These are phyloP conservation scores for Globisporangium middletonii DNA, from an alignment of 352 stramenopile genomes.

Conservation along the genomic window DNA sequence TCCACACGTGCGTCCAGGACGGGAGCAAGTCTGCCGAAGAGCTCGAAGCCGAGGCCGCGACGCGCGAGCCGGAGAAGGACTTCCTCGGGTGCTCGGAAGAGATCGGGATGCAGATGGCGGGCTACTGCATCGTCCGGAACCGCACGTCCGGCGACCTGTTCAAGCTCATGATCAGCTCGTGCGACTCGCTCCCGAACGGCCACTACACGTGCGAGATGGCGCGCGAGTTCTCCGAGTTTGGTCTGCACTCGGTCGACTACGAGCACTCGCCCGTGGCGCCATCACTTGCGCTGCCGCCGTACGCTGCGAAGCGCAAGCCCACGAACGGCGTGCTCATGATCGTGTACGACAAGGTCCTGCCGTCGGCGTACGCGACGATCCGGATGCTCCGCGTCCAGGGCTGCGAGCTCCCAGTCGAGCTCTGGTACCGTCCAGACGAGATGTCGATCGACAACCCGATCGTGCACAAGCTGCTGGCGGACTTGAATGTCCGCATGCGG, in stretches of 20 bases:
- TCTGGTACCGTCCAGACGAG: slow-evolving; percentile 84
- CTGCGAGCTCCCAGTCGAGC: slow-evolving; percentile 70
- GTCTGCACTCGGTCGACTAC: slow-evolving; percentile 61
- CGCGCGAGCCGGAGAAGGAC: slow-evolving; percentile 54
- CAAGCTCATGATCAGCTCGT: slow-evolving; percentile 77
- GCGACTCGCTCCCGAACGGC: slow-evolving; percentile 60
- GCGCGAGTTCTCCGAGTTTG: slow-evolving; percentile 79
- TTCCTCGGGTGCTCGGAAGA: slow-evolving; percentile 66
- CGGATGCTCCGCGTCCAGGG: slow-evolving; percentile 68
- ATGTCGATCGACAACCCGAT: slow-evolving; percentile 83
- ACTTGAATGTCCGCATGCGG: slow-evolving; percentile 74
- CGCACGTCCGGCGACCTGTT: slow-evolving; percentile 73
- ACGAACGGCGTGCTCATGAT: slow-evolving; percentile 81
- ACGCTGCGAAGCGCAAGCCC: slow-evolving; percentile 36
- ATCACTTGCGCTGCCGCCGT: slow-evolving; percentile 52
- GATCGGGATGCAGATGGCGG: slow-evolving; percentile 66
- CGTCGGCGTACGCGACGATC: slow-evolving; percentile 74
- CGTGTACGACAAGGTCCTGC: slow-evolving; percentile 78
- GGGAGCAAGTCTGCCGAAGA: slow-evolving; percentile 29
- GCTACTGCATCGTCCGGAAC: slow-evolving; percentile 82
- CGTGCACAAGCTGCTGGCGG: slow-evolving; percentile 52
- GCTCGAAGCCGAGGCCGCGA: slow-evolving; percentile 13
- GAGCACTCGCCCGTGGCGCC: slow-evolving; percentile 62
- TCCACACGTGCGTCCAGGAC: slow-evolving; percentile 58
- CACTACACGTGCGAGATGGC: slow-evolving; percentile 81